Percentiles rank a stretch among this genome's conserved stretches.
Evolutionary conservation across 192 early-diverging fungal genomes (phyloP).

Genomic region (Rhizoclosmatium globosum): DNA sequence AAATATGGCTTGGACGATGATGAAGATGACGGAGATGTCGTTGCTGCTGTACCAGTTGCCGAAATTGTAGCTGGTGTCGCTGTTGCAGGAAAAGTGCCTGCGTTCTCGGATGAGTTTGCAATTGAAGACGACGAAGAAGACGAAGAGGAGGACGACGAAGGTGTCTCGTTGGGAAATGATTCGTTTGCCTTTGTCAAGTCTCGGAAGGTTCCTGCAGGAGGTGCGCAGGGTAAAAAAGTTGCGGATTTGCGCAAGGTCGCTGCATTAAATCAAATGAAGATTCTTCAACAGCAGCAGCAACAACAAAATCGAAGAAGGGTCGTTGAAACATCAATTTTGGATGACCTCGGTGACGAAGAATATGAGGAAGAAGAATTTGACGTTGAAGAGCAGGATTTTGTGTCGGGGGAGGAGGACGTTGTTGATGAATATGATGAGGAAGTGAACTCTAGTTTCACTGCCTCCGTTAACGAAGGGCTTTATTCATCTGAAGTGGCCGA

Average conservation of each 20-base stretch:
- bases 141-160: slow-evolving; percentile 31
- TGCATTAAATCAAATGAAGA: slow-evolving; percentile 13
- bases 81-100: background rate
- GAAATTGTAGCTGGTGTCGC: background rate
- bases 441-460: background rate
- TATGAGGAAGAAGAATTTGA: slow-evolving; percentile 37
- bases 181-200: slow-evolving; percentile 40
- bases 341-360: slow-evolving; percentile 31
- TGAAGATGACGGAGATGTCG: slow-evolving; percentile 65
- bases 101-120: slow-evolving; percentile 9
- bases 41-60: background rate
- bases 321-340: slow-evolving; percentile 6
- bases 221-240: background rate
- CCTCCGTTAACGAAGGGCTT: background rate
- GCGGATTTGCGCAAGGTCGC: slow-evolving; percentile 33
- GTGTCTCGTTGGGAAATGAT: slow-evolving; percentile 26
- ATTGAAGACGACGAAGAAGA: slow-evolving; percentile 48
- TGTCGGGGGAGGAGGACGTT: slow-evolving; percentile 32
- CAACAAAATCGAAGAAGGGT: background rate
- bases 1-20: slow-evolving; percentile 81
- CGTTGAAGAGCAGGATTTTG: slow-evolving; percentile 26
- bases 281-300: slow-evolving; percentile 18
- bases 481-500: background rate
- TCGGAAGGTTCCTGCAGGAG: slow-evolving; percentile 2
- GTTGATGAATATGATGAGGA: slow-evolving; percentile 44